Evolutionary conservation across 306 rosid species (phyloP), one percentile per base, ranked within the genome.

Genomic region (Hippophae tibetana): DNA sequence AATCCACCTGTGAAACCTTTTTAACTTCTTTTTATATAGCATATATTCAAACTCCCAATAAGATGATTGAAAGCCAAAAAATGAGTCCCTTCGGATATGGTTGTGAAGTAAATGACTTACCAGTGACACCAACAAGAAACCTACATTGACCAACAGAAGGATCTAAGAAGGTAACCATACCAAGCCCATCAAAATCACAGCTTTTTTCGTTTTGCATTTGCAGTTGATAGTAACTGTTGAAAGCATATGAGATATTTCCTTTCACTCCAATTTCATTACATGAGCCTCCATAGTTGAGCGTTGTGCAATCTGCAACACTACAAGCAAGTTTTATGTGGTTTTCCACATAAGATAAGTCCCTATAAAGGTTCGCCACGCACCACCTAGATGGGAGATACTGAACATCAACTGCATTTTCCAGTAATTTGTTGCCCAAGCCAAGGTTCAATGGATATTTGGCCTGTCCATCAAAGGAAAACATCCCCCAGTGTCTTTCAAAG

Each of bases 401-500:
- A 49, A 92, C 93, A 60, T 80, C 77, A 72, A 68, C 80, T 57
- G 93, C 96, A 75, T 92, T 82, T 70, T 72, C 85, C 74, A 92
- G 57, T 38, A 66, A 54, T 67, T 71, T 77, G 64, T 75, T 78
- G 58, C 96, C 96, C 57, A 69, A 81, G 65, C 95, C 89, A 41
- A 88, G 96, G 82, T 86, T 78, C 61, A 92, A 38, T 2, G 82
- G 62, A 72, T 92, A 92, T 76, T 85, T 92, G 9, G 95, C 95
- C 59, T 92, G 95, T 2, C 96, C 99, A 52, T 88, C 96, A 55
- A 92, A 92, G 23, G 95, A 92, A 65, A 83, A 88, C 12, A 92
- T 76, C 49, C 99, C 99, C 96, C 99, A 92, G 59, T 92, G 99
- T 62, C 99, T 83, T 72, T 92, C 99, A 59, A 92, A 92, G 81